A percentile compares a stretch with the other conserved stretches of the same genome.
These are phyloP conservation scores for Leishmania major DNA, from an alignment of 208 protist genomes.

Conservation along the genomic window DNA sequence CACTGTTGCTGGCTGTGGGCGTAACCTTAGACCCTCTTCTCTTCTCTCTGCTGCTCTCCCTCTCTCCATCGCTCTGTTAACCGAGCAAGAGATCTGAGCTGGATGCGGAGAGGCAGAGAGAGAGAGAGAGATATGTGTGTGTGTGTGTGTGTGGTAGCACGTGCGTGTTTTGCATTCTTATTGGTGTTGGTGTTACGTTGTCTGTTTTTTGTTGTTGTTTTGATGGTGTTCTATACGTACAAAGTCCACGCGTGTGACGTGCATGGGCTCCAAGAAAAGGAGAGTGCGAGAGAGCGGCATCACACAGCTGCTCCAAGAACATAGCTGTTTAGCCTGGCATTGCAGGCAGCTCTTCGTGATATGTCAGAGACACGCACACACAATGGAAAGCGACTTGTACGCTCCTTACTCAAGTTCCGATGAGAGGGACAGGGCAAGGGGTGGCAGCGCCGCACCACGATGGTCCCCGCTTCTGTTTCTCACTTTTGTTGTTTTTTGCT, in stretches of 20 bases:
- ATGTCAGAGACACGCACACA: neutral
- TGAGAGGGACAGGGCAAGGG: neutral
- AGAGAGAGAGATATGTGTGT: neutral
- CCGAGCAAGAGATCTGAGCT: neutral
- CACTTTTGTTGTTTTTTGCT: neutral
- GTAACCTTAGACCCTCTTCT: no score
- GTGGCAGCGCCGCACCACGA: neutral
- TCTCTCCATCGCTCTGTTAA: neutral
- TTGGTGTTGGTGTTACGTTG: neutral
- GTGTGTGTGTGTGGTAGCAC: no score
- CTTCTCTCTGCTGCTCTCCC: neutral
- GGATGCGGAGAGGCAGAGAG: neutral
- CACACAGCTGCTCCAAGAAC: neutral
- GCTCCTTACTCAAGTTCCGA: neutral
- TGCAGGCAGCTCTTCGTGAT: neutral
- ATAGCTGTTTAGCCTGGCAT: neutral
- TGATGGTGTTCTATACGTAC: neutral
- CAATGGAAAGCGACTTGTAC: neutral
- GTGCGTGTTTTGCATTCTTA: neutral
- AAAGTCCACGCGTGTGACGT: no score
- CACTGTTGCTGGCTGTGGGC: no score
- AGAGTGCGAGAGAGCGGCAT: neutral
- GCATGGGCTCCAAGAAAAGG: no score
- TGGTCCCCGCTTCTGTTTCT: neutral
- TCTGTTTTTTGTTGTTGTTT: neutral